Base-by-base conservation (phyloP, 495 filamentous ascomycete species). In the Penicillium samsonianum region DNA sequence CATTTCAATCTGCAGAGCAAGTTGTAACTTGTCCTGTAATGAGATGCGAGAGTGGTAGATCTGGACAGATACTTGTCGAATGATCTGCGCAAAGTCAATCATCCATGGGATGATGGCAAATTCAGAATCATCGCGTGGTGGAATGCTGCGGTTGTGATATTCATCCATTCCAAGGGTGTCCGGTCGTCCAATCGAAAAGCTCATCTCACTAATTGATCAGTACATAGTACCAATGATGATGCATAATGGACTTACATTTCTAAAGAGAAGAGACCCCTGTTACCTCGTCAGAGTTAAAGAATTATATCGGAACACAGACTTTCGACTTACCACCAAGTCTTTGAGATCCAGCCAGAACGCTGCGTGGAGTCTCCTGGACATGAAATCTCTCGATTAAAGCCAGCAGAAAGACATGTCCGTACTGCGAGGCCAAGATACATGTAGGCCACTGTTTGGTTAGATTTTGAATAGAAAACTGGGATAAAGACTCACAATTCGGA, bases 111-210 rank as follows among this genome's bases (percentile, higher is more conserved):
- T 77, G 9, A 77, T 74, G 49, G 69, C 70, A 54, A 69, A 73
- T 53, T 77, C 71, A 2, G 72, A 65, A 48, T 73, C 63, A 56
- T 77, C 71, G 35, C 74, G 63, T 8, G 66, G 62, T 7, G 74
- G 74, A 17, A 74, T 69, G 16, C 69, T 65, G 41, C 74, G 67
- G 37, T 75, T 75, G 50, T 77, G 74, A 44, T 75, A 77, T 59
- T 77, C 74, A 37, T 77, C 72, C 68, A 77, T 74, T 44, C 74
- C 74, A 10, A 77, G 63, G 0, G 74, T 77, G 50, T 77, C 74
- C 1, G 74, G 72, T 23, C 74, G 69, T 23, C 74, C 74, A 23
- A 74, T 65, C 14, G 72, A 74, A 38, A 77, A 77, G 55, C 69
- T 71, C 72, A 77, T 73, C 60, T 77, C 73, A 54, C 73, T 76